Conservation (phyloP, 2,329 filamentous ascomycete genomes). For the Apiospora pterosperma region DNA sequence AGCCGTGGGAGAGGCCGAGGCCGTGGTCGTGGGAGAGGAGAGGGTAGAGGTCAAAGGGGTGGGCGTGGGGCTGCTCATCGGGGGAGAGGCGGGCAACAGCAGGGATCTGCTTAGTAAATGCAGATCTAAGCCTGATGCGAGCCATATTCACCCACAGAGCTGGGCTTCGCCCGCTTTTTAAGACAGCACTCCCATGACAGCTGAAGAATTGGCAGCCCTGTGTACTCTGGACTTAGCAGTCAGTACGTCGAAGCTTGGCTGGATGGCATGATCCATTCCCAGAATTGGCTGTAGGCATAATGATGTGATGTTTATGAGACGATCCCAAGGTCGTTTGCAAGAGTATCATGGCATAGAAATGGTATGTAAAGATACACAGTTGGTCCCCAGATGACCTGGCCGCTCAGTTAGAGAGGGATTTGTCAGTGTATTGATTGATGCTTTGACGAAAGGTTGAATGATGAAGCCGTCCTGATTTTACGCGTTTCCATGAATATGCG, state of each 20-base stretch:
- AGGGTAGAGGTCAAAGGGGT: conserved; percentile 30
- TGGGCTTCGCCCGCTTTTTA: background rate
- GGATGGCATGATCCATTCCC: too few relatives aligned
- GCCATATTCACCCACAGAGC: background rate
- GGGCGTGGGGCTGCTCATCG: conserved; percentile 38
- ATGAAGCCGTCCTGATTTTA: too few relatives aligned
- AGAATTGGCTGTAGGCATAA: background rate
- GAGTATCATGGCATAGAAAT: background rate
- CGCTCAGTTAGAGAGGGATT: background rate
- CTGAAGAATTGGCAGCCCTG: background rate
- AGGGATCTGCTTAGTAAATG: background rate
- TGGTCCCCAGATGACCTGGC: background rate
- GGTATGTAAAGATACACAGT: background rate
- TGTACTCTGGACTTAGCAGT: background rate
- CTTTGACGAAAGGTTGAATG: too few relatives aligned
- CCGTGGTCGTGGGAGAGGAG: conserved; percentile 30
- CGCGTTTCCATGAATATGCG: too few relatives aligned
- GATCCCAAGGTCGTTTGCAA: background rate
- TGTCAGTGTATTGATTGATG: too few relatives aligned
- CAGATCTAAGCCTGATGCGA: background rate
- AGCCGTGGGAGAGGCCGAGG: conserved; percentile 37
- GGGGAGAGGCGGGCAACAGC: conserved; percentile 13
- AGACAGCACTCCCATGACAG: background rate
- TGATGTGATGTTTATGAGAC: background rate
- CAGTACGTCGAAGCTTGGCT: background rate